Evolutionary conservation across 2,329 filamentous ascomycete species (phyloP), one percentile per base, ranked within the genome.

Genomic region (Penicillium occitanis): DNA sequence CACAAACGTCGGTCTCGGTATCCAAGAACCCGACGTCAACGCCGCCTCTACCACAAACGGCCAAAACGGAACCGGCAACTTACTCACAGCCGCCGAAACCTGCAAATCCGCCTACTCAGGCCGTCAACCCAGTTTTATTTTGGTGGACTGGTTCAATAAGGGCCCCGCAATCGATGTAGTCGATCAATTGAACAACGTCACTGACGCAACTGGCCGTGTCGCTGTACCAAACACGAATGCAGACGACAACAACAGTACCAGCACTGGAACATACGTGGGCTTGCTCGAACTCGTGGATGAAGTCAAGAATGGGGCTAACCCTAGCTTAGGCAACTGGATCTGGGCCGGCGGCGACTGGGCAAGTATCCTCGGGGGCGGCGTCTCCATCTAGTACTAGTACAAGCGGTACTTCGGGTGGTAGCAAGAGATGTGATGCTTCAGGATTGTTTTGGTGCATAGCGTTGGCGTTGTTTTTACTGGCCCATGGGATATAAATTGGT

Each of bases 81-180:
- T 86, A 40, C 83, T 83, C 6, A 72, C 73, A 10, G 70, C 80
- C 30, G 85, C 86, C 40, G 74, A 79, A 51, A 76, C 75, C 66
- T 93, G 87, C 75, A 78, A 80, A 62, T 73, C 71, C 2, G 78
- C 86, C 68, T 94, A 89, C 81, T 68, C 68, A 25, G 84, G 84
- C n/a, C 77, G 80, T 33, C 81, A 83, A 60, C 90, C 91, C n/a
- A 88, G 84, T 2, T 93, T 92, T 71, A 84, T 92, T 22, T 83
- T 95, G 10, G 90, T 94, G 1, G 91, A 96, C 77, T 94, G 92
- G 76, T 93, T 89, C 76, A 89, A 91, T 75, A 83, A 88, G 67
- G 91, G 89, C 0, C 87, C 89, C 0, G 86, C 90, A 37, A 86
- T 95, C 64, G 81, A 83, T 6, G 88, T 88, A 0, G 88, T 90